Base-by-base conservation (phyloP, 2,329 filamentous ascomycete species). In the Coniella vitis region DNA sequence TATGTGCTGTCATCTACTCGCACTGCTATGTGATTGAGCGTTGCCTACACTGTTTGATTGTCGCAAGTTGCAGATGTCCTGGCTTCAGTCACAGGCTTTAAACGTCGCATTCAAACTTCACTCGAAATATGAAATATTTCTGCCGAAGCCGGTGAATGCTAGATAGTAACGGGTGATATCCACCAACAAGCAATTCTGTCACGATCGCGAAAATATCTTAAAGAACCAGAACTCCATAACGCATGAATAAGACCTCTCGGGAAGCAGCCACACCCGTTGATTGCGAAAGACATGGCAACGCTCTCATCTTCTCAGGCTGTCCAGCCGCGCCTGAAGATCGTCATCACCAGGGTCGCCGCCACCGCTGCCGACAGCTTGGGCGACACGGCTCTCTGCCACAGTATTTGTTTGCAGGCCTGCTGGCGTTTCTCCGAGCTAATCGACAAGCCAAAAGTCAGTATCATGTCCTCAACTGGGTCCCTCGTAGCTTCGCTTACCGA, bases 251-350 rank as follows among this genome's bases (percentile, higher is more conserved):
- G 14, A 38, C 35, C n/a, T 42, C n/a, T 16, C 37, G 34, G 32
- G 12, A 29, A 7, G 2, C 14, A 19, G 7, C 14, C 12, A 14
- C 29, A 17, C 2, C 12, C 20, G n/a, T 12, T n/a, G 19, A 31
- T 17, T 20, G n/a, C 12, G 4, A 36, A 19, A 25, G 12, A 21
- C 17, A 14, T 42, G 4, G 20, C 16, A 10, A 17, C 17, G 21
- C 17, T 20, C 21, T 63, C 66, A 80, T 65, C 76, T 75, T 62
- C 87, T 78, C 56, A 97, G 72, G 66, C 90, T 95, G 65, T 97
- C 89, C 45, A 98, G 77, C 51, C 93, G 82, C 55, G 93, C 91
- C 71, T 97, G 90, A 21, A 98, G 79, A 64, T 96, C 93, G 61
- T 96, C 89, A 60, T 96, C 90, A n/a, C 81, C 83, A 4, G 79